Base-by-base conservation (phyloP, 73 alveolate species). In the Breviolum minutum region DNA sequence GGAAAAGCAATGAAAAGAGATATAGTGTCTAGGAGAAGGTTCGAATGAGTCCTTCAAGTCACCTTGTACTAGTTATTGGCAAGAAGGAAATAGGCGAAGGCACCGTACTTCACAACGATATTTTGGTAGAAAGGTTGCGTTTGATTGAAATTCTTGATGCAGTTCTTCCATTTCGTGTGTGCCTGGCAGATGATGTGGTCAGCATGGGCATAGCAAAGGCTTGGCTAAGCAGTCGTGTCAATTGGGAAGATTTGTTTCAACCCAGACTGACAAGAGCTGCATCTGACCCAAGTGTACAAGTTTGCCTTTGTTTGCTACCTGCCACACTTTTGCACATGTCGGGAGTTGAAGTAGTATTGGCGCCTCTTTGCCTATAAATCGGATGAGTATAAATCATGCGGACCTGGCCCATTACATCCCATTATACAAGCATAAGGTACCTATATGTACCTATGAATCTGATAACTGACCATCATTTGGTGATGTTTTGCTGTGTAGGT, bases 141-240 rank as follows among this genome's bases (percentile, higher is more conserved):
- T 66, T 2, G 1, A 12, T 79, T 30, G 29, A 40, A 40, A 40
- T 40, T 40, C 54, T 40, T 40, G 54, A 40, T 40, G 54, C 54
- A 40, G 54, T 40, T 40, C 54, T 40, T 40, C 54, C 54, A 40
- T 40, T 40, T 40, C 54, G 54, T 40, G 54, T 40, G 54, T 40
- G 48, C 85, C 91, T 26, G 76, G 76, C 97, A 92, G 98, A 92
- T 92, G 98, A 92, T 11, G 98, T 92, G 66, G 98, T 74, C 66
- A 92, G 98, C 90, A 92, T 92, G 98, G 98, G 98, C 77, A 61
- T 92, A 40, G 89, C 98, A 6, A 92, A 92, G 87, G 98, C 80
- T 16, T 62, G 71, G 61, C 40, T 63, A 40, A 40, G 54, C 54
- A 40, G 7, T 80, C 14, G 82, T 24, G 54, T 40, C n/a, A 68